Percentiles rank a stretch among this genome's conserved stretches.
These are phyloP conservation scores for Ogataea minuta DNA, from an alignment of 805 yeast species.

Conservation along the genomic window DNA sequence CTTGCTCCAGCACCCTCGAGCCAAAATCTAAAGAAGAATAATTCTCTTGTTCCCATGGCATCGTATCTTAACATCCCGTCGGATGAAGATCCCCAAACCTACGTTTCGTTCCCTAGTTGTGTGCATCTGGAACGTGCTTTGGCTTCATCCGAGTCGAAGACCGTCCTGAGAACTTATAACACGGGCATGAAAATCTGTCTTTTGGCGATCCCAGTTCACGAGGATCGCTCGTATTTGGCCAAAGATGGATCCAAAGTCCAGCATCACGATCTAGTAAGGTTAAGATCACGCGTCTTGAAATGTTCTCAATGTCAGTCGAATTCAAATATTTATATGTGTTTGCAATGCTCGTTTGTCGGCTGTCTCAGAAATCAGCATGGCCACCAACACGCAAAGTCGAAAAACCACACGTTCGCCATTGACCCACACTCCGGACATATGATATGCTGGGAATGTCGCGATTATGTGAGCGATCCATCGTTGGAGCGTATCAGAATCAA, in stretches of 20 bases:
- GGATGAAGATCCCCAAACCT: constrained; percentile 21
- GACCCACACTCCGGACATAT: constrained; percentile 67
- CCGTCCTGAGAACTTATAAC: constrained; percentile 47
- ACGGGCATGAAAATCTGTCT: constrained; percentile 50
- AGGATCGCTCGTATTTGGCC: constrained; percentile 27
- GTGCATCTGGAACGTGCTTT: constrained; percentile 48
- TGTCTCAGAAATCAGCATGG: constrained; percentile 56
- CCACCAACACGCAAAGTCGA: constrained; percentile 42
- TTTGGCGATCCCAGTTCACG: constrained; percentile 20
- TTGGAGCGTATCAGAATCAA: constrained; percentile 51
- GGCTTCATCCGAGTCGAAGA: constrained; percentile 47
- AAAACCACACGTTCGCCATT: constrained; percentile 58
- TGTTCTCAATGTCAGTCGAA: constrained; percentile 50
- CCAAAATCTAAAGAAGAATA: constrained; percentile 7
- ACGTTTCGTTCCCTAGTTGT: constrained; percentile 44
- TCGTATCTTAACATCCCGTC: constrained; percentile 11
- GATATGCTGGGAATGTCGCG: constrained; percentile 77
- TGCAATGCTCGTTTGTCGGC: constrained; percentile 77
- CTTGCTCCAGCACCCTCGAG: constrained; percentile 11
- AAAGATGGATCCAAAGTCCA: constrained; percentile 40
- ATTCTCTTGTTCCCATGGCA: constrained; percentile 12
- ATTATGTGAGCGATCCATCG: constrained; percentile 61
- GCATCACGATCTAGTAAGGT: constrained; percentile 36
- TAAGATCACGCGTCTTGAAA: constrained; percentile 44
- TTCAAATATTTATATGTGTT: constrained; percentile 55